Conservation (phyloP, 768 basidiomycete species). For the Porpolomopsis calyptriformis region DNA sequence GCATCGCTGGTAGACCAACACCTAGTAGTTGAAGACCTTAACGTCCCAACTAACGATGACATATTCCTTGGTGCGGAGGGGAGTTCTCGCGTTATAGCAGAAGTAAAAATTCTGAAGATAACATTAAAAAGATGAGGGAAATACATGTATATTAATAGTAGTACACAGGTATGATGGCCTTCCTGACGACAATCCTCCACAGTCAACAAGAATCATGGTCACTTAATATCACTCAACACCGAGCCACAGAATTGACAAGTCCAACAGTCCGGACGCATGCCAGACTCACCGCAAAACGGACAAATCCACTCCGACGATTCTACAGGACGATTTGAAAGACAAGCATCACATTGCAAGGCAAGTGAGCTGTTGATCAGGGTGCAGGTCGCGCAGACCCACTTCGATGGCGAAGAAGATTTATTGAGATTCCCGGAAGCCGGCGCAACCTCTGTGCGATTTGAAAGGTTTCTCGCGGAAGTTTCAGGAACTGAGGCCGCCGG, state of each 20-base stretch:
- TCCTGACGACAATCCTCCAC: background rate
- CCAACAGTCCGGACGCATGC: slow-evolving; percentile 59
- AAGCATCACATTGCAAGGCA: slow-evolving; percentile 51
- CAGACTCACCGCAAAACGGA: slow-evolving; percentile 47
- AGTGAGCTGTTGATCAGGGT: slow-evolving; percentile 51
- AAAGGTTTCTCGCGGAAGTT: slow-evolving; percentile 1
- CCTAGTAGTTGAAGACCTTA: slow-evolving; percentile 21
- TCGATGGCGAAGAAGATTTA: slow-evolving; percentile 3
- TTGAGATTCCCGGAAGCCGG: background rate
- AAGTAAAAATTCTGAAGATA: slow-evolving; percentile 38
- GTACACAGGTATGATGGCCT: background rate
- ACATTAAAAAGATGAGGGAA: slow-evolving; percentile 11
- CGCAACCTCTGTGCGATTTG: slow-evolving; percentile 3
- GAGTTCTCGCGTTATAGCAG: too few relatives aligned
- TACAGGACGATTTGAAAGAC: slow-evolving; percentile 27
- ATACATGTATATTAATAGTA: background rate
- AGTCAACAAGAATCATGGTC: background rate
- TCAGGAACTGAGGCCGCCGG: background rate
- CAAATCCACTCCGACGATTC: slow-evolving; percentile 51
- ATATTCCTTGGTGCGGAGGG: slow-evolving; percentile 17
- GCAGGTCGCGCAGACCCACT: slow-evolving; percentile 50
- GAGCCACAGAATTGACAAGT: slow-evolving; percentile 64
- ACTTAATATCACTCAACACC: slow-evolving; percentile 25
- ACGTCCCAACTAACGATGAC: slow-evolving; percentile 6
- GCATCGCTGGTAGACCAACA: slow-evolving; percentile 14